Base-by-base conservation (phyloP, 768 basidiomycete species). In the Peribolospora kevripleyi region DNA sequence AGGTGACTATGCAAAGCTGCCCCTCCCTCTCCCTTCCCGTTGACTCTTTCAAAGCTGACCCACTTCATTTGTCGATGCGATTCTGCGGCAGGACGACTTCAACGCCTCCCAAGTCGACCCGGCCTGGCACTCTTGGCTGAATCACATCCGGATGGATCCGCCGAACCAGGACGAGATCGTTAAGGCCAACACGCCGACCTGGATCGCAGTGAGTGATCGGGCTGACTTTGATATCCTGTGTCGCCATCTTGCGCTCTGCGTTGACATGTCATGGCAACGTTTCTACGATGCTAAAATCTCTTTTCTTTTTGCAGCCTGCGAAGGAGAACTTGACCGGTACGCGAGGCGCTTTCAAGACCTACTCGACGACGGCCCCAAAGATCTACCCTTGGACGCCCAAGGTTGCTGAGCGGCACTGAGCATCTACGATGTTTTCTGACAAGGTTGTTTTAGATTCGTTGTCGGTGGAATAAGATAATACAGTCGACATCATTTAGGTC, bases 111-210 rank as follows among this genome's bases (percentile, higher is more conserved):
- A 98, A 71, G 80, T 93, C 42, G 84, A 87, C 11, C 76, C 90
- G 0, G 88, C 91, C 69, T 95, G 91, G 91, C 91, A 93, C 70
- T 79, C 88, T 4, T 97, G 90, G 90, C 69, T 95, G 43, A 74
- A 75, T 7, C 87, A 93, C 65, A 93, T 91, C 62, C 82, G 91
- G 51, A 76, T 79, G 60, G 76, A 79, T 37, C 75, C 86, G 4
- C 91, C 91, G 0, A 70, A 74, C 1, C 72, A 80, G 56, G 91
- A 97, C 63, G 65, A 72, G 1, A 69, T 85, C 37, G 70, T 91
- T 68, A 75, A 81, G 63, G 75, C 72, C 56, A 61, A 74, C 45
- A 75, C 77, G 40, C 86, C 82, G 2, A 68, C 79, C 0, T 97
- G 90, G 90, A 74, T 84, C 66, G 76, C 77, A 8, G 90, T 91